phyloP scores from a whole-genome alignment of 2,329 filamentous ascomycete genomes.

The Fusarium sp. region DNA sequence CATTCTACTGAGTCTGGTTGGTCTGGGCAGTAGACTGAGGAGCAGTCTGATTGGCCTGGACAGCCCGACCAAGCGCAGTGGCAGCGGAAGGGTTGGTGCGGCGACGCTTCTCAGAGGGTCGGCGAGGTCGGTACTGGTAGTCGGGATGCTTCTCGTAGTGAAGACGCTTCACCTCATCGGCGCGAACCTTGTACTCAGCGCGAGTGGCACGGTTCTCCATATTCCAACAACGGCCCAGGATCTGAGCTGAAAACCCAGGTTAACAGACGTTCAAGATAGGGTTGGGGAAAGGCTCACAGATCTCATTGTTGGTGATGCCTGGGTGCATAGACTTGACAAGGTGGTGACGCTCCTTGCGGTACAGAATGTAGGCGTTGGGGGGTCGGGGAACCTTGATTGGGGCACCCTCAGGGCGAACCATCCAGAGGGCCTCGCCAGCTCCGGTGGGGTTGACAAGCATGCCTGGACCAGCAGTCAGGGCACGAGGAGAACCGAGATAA shows the following conservation, averaged over 20 bases:
- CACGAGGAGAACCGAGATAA: constrained; percentile 43
- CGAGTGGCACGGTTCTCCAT: constrained; percentile 46
- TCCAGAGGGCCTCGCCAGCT: constrained; percentile 39
- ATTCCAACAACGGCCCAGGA: constrained; percentile 54
- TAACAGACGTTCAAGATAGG: background rate
- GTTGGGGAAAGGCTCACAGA: constrained; percentile 50
- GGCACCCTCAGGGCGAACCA: constrained; percentile 10
- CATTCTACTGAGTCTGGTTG: background rate
- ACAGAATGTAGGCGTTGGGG: constrained; percentile 57
- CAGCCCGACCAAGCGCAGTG: background rate
- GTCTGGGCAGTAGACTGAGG: too few species aligned
- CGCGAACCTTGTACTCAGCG: constrained; percentile 44
- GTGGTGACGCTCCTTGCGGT: constrained; percentile 54
- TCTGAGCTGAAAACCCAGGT: constrained; percentile 48
- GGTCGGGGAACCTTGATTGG: constrained; percentile 50
- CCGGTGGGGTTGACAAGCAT: constrained; percentile 32
- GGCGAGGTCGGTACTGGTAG: constrained; percentile 53
- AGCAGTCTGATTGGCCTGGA: background rate
- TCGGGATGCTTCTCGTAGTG: constrained; percentile 47
- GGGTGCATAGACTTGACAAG: constrained; percentile 50
- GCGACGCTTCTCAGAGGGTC: constrained; percentile 42
- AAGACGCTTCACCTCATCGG: constrained; percentile 45
- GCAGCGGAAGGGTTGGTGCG: constrained; percentile 13
- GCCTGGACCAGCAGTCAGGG: constrained; percentile 36
- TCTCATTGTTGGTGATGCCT: constrained; percentile 55